Evolutionary conservation across 1,284 basidiomycete genomes (phyloP).

Genomic region (Exobasidium cylindrosporum): DNA sequence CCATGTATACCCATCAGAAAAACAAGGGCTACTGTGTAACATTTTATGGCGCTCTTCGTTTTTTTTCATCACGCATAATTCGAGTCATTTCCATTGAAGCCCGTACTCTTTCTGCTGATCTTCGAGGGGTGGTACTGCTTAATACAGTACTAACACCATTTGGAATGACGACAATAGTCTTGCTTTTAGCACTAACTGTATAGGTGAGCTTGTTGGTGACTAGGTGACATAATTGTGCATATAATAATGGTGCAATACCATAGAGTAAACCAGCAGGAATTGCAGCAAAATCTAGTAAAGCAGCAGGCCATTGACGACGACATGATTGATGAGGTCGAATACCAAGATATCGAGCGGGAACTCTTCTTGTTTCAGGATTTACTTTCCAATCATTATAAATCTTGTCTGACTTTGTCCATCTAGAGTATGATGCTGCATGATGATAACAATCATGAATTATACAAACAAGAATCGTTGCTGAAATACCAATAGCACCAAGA

Average conservation of each 20-base stretch:
- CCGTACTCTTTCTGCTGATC: too few relatives aligned
- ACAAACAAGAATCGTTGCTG: constrained; percentile 37
- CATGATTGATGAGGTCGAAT: constrained; percentile 21
- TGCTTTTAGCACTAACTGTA: constrained; percentile 23
- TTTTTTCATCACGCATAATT: neutral
- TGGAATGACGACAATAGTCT: constrained; percentile 15
- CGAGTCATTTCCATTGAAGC: constrained; percentile 2
- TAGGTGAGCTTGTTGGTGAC: constrained; percentile 50
- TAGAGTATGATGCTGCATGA: constrained; percentile 28
- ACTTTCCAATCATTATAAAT: constrained; percentile 14
- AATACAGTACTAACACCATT: neutral
- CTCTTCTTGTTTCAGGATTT: too few relatives aligned
- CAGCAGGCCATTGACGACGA: constrained; percentile 15
- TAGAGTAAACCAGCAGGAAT: constrained; percentile 49
- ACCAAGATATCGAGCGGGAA: constrained; percentile 28
- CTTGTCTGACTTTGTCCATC: constrained; percentile 35
- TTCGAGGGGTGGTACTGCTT: too few relatives aligned
- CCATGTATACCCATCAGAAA: too few relatives aligned
- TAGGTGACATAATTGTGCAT: constrained; percentile 50
- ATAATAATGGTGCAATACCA: constrained; percentile 47
- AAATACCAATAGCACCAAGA: constrained; percentile 29
- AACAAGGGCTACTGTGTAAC: too few relatives aligned
- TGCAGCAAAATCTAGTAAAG: constrained; percentile 31
- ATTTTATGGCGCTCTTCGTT: too few relatives aligned
- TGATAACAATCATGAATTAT: constrained; percentile 47